Evolutionary conservation across 2,329 filamentous ascomycete species (phyloP).

Genomic region (Exophiala lecanii-corni): DNA sequence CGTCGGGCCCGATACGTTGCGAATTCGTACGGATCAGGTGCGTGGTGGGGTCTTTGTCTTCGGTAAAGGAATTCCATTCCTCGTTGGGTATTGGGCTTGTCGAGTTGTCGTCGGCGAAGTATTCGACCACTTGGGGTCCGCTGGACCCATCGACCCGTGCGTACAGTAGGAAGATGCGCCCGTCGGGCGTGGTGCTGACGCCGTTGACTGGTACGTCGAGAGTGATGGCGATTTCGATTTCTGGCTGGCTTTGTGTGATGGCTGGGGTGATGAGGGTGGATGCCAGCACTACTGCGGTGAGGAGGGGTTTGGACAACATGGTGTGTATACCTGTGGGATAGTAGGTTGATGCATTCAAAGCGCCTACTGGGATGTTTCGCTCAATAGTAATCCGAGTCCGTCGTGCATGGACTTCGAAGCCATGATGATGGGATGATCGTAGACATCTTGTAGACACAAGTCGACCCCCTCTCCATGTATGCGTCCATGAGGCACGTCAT

Average conservation of each 20-base stretch:
- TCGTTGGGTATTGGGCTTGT: constrained; percentile 11
- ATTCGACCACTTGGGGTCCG: constrained; percentile 31
- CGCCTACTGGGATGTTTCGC: too few species aligned
- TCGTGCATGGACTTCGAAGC: too few species aligned
- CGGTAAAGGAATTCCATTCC: constrained; percentile 16
- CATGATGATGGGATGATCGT: too few species aligned
- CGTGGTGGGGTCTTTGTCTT: constrained; percentile 11
- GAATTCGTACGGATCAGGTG: constrained; percentile 15
- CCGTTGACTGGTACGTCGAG: constrained; percentile 11
- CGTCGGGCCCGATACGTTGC: constrained; percentile 19
- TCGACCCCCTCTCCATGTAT: too few species aligned
- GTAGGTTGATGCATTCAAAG: too few species aligned
- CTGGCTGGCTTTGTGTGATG: background rate
- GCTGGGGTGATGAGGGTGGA: background rate
- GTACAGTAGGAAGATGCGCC: constrained; percentile 30
- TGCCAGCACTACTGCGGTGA: too few species aligned
- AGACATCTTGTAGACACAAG: too few species aligned
- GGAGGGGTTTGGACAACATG: too few species aligned
- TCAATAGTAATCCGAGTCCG: too few species aligned
- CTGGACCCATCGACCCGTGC: constrained; percentile 30
- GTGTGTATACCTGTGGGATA: too few species aligned
- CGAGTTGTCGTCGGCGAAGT: constrained; percentile 20
- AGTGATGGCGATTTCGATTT: background rate
- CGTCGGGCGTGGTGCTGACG: constrained; percentile 27
- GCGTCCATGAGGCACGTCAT: too few species aligned